Base-by-base conservation (phyloP, 495 filamentous ascomycete genomes). In the Aspergillus campestris region DNA sequence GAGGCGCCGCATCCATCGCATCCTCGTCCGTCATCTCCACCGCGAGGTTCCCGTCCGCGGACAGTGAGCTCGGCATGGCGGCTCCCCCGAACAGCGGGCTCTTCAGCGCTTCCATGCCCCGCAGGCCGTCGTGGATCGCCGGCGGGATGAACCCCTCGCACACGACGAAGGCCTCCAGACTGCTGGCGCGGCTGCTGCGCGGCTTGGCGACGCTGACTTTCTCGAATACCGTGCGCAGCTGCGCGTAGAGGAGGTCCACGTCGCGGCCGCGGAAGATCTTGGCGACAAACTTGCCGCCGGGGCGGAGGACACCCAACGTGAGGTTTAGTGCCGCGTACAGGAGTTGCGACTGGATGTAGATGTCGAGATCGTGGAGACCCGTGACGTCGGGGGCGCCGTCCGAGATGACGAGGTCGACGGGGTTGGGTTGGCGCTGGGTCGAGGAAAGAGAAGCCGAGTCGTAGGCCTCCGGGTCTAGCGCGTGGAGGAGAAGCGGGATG, bases 321-420 rank as follows among this genome's bases (percentile, higher is more conserved):
- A 98, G 80, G 60, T 95, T 95, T 11, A 98, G 75, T 0, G 92
- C 92, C 2, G 90, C 85, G 60, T 89, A 94, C 42, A 98, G 83
- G 13, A 98, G 79, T 65, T 96, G 91, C 3, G 87, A 87, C 64
- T 98, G 92, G 12, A 98, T 84, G 62, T 97, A 97, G 55, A 96
- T 96, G 62, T 98, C 92, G 7, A 98, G 75, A 64, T 98, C 92
- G 61, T 98, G 92, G 3, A 98, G 71, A 15, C 92, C 92, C 0
- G 92, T 98, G 32, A 97, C 94, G 59, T 98, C 92, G 7, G 92
- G 92, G 1, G 92, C 92, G 32, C 92, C 92, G 53, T 98, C 92
- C 40, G 86, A 92, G 43, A 98, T 77, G 28, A 98, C 91, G 5
- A 98, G 78, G 55, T 95, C 89, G 15, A 95, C 89, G 0, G 82